phyloP scores from a whole-genome alignment of 148 eudicot species.

The Linanthus parryae region DNA sequence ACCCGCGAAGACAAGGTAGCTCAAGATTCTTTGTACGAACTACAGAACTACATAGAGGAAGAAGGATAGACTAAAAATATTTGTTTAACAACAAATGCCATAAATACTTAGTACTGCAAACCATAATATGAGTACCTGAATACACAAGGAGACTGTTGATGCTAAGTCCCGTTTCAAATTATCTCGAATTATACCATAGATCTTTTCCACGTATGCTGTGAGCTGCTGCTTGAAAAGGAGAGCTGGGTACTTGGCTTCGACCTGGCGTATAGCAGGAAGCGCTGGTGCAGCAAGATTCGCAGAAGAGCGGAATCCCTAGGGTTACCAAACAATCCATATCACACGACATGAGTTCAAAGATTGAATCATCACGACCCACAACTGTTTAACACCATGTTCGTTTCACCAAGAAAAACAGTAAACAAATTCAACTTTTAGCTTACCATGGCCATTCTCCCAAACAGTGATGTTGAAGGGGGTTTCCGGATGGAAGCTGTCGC shows the following conservation, averaged over 20 bases:
- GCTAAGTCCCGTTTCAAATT: slow-evolving; percentile 83
- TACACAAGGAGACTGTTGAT: slow-evolving; percentile 63
- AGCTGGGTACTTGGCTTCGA: slow-evolving; percentile 97
- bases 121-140: slow-evolving; percentile 69
- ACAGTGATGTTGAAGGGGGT: slow-evolving; percentile 90
- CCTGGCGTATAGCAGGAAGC: slow-evolving; percentile 67
- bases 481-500: slow-evolving; percentile 52
- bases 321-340: background rate
- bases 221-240: slow-evolving; percentile 98
- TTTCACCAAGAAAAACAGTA: background rate
- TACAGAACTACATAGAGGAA: no score
- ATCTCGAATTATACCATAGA: slow-evolving; percentile 92
- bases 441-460: slow-evolving; percentile 99
- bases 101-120: no score
- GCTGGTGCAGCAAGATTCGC: slow-evolving; percentile 54
- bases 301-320: slow-evolving; percentile 85
- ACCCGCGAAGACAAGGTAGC: no score
- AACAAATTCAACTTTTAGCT: slow-evolving; percentile 9
- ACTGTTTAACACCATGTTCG: no score
- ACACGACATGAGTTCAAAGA: background rate
- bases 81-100: no score
- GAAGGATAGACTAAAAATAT: no score
- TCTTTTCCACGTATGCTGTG: slow-evolving; percentile 93
- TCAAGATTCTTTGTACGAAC: no score
- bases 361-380: no score